Base-by-base conservation (phyloP, 2,329 filamentous ascomycete genomes). In the Botrytis galanthina region DNA sequence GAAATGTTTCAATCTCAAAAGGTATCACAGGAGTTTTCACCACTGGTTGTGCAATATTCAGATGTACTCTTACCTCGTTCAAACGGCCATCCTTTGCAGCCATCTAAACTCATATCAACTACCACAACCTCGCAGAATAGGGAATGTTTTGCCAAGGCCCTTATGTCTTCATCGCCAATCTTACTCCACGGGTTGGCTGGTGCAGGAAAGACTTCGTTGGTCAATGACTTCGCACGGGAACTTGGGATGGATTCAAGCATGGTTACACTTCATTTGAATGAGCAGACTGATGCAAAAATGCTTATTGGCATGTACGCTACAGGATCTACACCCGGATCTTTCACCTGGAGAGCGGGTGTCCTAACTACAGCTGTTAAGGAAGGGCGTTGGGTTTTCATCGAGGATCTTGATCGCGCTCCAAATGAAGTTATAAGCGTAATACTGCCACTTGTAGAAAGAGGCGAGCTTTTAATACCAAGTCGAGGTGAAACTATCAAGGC, bases 221-320 rank as follows among this genome's bases (percentile, higher is more conserved):
- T 97, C 22, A 92, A 93, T 76, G 92, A 98, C 81, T 88, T 95
- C 74, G 95, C 95, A 37, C 89, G 89, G 78, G 89, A 92, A 77
- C 88, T 98, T 72, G 93, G 92, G 75, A 93, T 93, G 83, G 89
- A 93, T 35, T 88, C 91, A 9, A 89, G 89, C 74, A 94, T 99
- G 90, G 92, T 99, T 70, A 98, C 95, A 5, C 86, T 99, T 44
- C 95, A 99, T 82, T 86, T 99, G 48, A 99, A 99, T 81, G 96
- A 98, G 82, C 97, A 99, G 82, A 98, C 95, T 3, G 96, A 99
- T 83, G 95, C 95, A 0, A 99, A 99, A 82, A 93, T 97, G 84
- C 89, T 99, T 59, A 90, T 99, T 75, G 96, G 96, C 5, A 90
- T 98, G 81, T 98, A 99, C 83, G 93, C 95, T 1, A 96, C 94